Conservation (phyloP, 352 stramenopile species). For the Globisporangium sylvaticum region DNA sequence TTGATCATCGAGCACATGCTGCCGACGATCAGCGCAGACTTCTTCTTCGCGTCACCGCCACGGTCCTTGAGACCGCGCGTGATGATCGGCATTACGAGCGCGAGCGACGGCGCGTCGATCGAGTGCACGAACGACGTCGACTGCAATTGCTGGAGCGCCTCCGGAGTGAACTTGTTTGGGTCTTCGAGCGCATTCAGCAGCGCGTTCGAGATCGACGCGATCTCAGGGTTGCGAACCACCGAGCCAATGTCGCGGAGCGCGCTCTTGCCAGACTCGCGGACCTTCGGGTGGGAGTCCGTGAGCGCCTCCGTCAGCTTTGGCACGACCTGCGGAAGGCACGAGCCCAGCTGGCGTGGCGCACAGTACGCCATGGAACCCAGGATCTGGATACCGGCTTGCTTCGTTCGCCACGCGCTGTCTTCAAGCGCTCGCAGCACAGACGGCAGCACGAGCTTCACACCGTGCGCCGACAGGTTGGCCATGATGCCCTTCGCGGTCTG, state of each 20-base stretch:
- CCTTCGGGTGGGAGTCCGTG: constrained; percentile 98
- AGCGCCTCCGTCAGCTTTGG: constrained; percentile 97
- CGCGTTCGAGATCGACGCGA: constrained; percentile 91
- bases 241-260: constrained; percentile 96
- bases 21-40: constrained; percentile 97
- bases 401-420: constrained; percentile 96
- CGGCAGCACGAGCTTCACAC: constrained; percentile 98
- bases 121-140: constrained; percentile 98
- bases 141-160: constrained; percentile 96
- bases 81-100: constrained; percentile 99
- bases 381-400: constrained; percentile 98
- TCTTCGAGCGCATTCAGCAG: constrained; percentile 97
- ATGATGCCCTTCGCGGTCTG: constrained; percentile 97
- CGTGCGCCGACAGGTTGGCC: constrained; percentile 97
- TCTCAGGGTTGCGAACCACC: constrained; percentile 99
- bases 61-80: constrained; percentile 97
- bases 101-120: constrained; percentile 98
- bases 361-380: constrained; percentile 96
- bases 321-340: constrained; percentile 98
- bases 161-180: constrained; percentile 87
- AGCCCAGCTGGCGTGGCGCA: constrained; percentile 97
- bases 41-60: constrained; percentile 96
- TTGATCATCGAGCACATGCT: constrained; percentile 99
- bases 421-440: constrained; percentile 95
- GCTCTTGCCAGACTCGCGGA: constrained; percentile 94